Base-by-base conservation (phyloP, 2,329 filamentous ascomycete species). In the Neonectria ditissima region DNA sequence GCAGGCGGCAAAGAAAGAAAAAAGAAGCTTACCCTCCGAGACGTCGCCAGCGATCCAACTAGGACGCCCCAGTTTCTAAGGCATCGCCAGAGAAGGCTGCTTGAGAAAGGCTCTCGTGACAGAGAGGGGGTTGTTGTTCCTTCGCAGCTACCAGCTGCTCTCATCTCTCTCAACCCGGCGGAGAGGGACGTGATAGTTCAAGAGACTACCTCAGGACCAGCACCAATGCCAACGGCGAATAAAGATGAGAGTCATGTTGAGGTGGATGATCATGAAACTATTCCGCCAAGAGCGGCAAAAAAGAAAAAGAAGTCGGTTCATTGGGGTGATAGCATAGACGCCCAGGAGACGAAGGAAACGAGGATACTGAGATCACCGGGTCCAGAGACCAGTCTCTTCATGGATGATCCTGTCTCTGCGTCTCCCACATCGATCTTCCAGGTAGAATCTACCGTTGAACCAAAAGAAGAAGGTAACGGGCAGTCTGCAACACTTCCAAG, bases 31-130 rank as follows among this genome's bases (percentile, higher is more conserved):
- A 78, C 67, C 13, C 72, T 87, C 4, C 70, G 68, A 14, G 78
- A 83, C 3, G 75, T 59, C 9, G 81, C 82, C 62, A 71, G 71
- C 14, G 81, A 87, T 70, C 68, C 80, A 9, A 77, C 68, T 2
- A 84, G 78, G 63, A 65, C 73, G 1, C 78, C 80, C 0, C 83
- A 79, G 48, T 62, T 80, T 10, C 83, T 86, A 44, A 73, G 58
- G 18, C 47, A 52, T 63, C 80, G 77, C 10, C 65, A 77, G 9
- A 69, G 73, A 26, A 80, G 83, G 34, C 74, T 81, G 20, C 78
- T 82, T 2, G 77, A 83, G 61, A 76, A 84, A 32, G 73, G 74
- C 43, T 78, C 75, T 6, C 81, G 83, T 28, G 80, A 82, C 20
- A 80, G 77, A 56, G 80, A 81, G 47, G 85, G 87, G 30, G 56